phyloP scores from a whole-genome alignment of 1,284 basidiomycete species.

The Veloboletus limbatus region DNA sequence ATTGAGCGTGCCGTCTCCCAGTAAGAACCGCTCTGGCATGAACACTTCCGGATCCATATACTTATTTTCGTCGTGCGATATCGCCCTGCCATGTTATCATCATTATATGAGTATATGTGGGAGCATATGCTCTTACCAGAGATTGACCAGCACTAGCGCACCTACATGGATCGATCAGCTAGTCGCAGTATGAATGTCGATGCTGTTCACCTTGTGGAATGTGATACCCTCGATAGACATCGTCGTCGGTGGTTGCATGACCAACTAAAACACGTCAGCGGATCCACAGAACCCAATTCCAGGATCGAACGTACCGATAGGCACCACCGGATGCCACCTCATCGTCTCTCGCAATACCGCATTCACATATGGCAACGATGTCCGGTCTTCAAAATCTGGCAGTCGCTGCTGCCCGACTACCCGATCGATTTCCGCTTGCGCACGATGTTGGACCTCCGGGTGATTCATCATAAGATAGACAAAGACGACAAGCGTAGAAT shows the following conservation, averaged over 20 bases:
- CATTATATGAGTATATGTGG: neutral
- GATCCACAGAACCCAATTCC: neutral
- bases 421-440: conserved; percentile 40
- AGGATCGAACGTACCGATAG: conserved; percentile 14
- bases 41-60: conserved; percentile 22
- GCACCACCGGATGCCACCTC: conserved; percentile 23
- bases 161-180: conserved; percentile 1
- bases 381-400: conserved; percentile 40
- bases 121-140: conserved; percentile 13
- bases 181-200: neutral
- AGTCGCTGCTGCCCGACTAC: conserved; percentile 38
- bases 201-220: conserved; percentile 20
- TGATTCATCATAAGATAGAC: conserved; percentile 37
- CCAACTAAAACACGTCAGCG: conserved; percentile 8
- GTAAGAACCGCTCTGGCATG: conserved; percentile 24
- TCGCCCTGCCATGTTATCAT: conserved; percentile 17
- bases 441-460: conserved; percentile 33
- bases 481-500: conserved; percentile 21
- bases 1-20: conserved; percentile 15
- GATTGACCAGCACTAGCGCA: conserved; percentile 14
- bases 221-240: conserved; percentile 22
- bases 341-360: conserved; percentile 39
- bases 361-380: conserved; percentile 37
- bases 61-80: conserved; percentile 18
- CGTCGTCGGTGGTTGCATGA: conserved; percentile 19